Base-by-base conservation (phyloP, 805 yeast genomes). In the Millerozyma acaciae region DNA sequence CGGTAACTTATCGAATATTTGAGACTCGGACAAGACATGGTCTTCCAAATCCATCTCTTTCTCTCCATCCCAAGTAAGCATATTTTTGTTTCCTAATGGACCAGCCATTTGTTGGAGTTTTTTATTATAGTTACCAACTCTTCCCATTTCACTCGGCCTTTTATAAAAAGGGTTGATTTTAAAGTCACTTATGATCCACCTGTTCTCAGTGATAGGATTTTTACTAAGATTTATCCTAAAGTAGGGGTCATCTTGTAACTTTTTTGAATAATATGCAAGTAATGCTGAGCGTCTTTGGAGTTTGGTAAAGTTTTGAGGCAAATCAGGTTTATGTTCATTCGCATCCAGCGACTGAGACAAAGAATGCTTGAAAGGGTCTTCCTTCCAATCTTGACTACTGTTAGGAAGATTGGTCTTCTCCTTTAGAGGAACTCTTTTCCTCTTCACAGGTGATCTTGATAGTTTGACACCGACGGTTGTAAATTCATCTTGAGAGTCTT, bases 101-200 rank as follows among this genome's bases (percentile, higher is more conserved):
- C 32, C 32, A 5, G 32, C 32, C 32, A 28, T 20, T 19, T 32
- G 21, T 30, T 50, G 42, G 30, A 48, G 45, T 22, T 32, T 30
- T 14, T 40, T 30, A 16, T 42, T 33, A 14, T 47, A 38, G 7
- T 33, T 32, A 30, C 44, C 49, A 15, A 51, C 45, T 5, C 32
- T 29, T 4, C 49, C 53, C 15, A 40, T 22, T 22, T 34, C 39
- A 27, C 37, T 26, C 27, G 47, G 38, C 38, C 42, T 23, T 9
- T 27, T 36, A 46, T 57, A 56, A 8, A 33, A 21, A 4, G 51
- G 51, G 33, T 57, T 57, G n/a, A 52, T 57, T 19, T 47, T 51
- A 37, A 65, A 66, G 38, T 66, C 73, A 14, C 53, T 51, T 2
- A 57, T 37, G 6, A 52, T 51, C 71, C 71, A 66, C 5, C 30